These are phyloP conservation scores for Penstemon eatonii DNA, from an alignment of 257 asterid genomes.

Conservation along the genomic window DNA sequence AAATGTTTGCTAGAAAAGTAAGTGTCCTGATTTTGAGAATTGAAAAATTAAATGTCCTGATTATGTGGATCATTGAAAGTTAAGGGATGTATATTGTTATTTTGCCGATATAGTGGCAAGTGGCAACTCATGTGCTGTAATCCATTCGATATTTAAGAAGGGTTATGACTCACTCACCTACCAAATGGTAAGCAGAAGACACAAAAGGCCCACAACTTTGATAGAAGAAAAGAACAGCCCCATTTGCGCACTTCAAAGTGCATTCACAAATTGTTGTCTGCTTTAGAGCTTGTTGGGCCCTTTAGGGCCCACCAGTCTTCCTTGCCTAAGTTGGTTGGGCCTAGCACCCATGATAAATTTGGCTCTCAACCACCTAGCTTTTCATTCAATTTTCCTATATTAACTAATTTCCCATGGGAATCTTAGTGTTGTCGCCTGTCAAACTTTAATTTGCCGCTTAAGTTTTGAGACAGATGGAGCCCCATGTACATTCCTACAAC, in stretches of 20 bases:
- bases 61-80: too few relatives aligned
- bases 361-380: not conserved
- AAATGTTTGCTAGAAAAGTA: too few relatives aligned
- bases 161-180: too few relatives aligned
- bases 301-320: not conserved
- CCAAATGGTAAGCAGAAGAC: too few relatives aligned
- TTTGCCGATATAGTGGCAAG: too few relatives aligned
- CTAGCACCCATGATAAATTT: not conserved
- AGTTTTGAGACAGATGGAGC: too few relatives aligned
- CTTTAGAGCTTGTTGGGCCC: not conserved
- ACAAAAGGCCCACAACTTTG: not conserved
- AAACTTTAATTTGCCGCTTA: not conserved
- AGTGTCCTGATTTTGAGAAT: too few relatives aligned
- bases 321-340: not conserved
- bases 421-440: not conserved
- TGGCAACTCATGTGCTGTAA: too few relatives aligned
- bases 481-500: too few relatives aligned
- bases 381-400: not conserved
- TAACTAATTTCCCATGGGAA: not conserved
- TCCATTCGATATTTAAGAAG: too few relatives aligned
- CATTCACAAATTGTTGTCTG: not conserved
- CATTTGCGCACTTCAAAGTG: constrained; percentile 2
- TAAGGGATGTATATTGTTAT: too few relatives aligned
- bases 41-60: too few relatives aligned
- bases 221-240: not conserved